Evolutionary conservation across 768 basidiomycete genomes (phyloP).

Genomic region (Boletus vinaceobasis): DNA sequence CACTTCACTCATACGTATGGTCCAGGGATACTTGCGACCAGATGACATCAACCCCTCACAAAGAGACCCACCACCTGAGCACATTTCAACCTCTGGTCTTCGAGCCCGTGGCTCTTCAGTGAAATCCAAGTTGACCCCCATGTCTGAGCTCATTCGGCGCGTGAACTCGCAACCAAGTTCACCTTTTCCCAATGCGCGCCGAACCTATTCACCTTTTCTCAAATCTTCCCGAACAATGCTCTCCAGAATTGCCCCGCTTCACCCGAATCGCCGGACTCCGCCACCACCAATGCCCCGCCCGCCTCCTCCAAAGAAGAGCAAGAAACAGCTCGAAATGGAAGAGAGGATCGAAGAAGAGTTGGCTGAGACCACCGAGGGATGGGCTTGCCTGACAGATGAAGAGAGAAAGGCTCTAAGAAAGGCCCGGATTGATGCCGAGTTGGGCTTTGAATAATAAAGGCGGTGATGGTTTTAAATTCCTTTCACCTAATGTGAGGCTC

Average conservation of each 20-base stretch:
- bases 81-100: slow-evolving; percentile 5
- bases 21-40: slow-evolving; percentile 14
- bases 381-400: slow-evolving; percentile 40
- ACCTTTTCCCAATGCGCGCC: slow-evolving; percentile 33
- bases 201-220: slow-evolving; percentile 58
- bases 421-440: slow-evolving; percentile 61
- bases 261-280: slow-evolving; percentile 68
- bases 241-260: slow-evolving; percentile 70
- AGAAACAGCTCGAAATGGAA: slow-evolving; percentile 72
- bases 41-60: slow-evolving; percentile 1
- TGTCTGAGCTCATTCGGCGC: slow-evolving; percentile 74
- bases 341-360: slow-evolving; percentile 81
- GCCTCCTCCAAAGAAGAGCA: slow-evolving; percentile 72
- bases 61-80: slow-evolving; percentile 4
- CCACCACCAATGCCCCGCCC: slow-evolving; percentile 70
- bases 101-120: slow-evolving; percentile 38
- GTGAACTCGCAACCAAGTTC: slow-evolving; percentile 66
- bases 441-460: slow-evolving; percentile 47
- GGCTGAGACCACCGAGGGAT: slow-evolving; percentile 67
- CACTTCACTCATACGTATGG: background rate
- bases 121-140: slow-evolving; percentile 55
- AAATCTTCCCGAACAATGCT: slow-evolving; percentile 64
- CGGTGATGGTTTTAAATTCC: background rate
- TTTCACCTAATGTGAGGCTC: background rate
- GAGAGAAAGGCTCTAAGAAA: slow-evolving; percentile 53